These are phyloP conservation scores for Guadua angustifolia DNA, from an alignment of 176 grass and related monocot genomes.

Conservation along the genomic window DNA sequence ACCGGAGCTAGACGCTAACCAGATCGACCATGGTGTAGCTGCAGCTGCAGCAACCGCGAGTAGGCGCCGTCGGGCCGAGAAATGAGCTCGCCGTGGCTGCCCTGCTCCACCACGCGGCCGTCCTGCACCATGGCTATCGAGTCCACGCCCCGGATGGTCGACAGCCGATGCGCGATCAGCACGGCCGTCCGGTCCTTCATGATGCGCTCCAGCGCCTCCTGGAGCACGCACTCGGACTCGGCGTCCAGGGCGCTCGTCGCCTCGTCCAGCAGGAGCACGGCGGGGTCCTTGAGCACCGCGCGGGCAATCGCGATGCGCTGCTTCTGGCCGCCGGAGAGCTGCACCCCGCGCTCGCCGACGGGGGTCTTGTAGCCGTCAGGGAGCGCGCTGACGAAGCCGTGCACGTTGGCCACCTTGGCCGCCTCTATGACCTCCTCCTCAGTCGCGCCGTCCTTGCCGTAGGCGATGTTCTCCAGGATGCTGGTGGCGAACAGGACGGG, in stretches of 20 bases:
- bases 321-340: constrained; percentile 83
- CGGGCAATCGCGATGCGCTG: constrained; percentile 88
- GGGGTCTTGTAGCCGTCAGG: constrained; percentile 79
- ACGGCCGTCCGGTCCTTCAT: constrained; percentile 86
- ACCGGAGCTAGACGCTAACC: background rate
- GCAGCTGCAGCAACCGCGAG: constrained; percentile 72
- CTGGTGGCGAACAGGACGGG: constrained; percentile 72
- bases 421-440: constrained; percentile 73
- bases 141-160: constrained; percentile 69
- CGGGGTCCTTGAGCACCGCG: constrained; percentile 83
- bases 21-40: constrained; percentile 64
- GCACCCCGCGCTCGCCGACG: constrained; percentile 80
- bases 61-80: constrained; percentile 67
- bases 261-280: constrained; percentile 88
- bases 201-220: constrained; percentile 87
- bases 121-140: constrained; percentile 75
- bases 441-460: constrained; percentile 69
- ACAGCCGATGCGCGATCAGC: constrained; percentile 78
- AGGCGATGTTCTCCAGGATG: constrained; percentile 91
- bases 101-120: constrained; percentile 70
- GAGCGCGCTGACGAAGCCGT: constrained; percentile 77
- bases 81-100: constrained; percentile 74
- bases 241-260: constrained; percentile 93
- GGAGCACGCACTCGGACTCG: constrained; percentile 83
- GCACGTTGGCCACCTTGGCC: constrained; percentile 74